phyloP scores from a whole-genome alignment of 2,329 filamentous ascomycete genomes.

The Neonectria sp. region DNA sequence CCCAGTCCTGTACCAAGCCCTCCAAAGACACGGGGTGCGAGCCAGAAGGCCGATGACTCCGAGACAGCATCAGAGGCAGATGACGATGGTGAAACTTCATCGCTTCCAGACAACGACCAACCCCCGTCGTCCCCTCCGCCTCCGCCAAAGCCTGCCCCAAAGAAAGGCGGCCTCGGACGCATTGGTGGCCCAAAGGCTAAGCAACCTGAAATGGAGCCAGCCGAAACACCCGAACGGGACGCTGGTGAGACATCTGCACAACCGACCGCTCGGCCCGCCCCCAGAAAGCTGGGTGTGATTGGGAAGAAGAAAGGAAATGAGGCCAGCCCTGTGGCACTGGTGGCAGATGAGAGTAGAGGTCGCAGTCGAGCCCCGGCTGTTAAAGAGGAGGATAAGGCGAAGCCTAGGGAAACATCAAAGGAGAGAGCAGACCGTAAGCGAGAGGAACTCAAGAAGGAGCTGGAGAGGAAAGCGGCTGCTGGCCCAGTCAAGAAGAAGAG shows the following conservation, averaged over 20 bases:
- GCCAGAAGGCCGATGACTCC: constrained; percentile 46
- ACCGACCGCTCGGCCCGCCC: constrained; percentile 26
- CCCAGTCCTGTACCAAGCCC: constrained; percentile 30
- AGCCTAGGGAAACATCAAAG: constrained; percentile 59
- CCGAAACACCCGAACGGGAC: constrained; percentile 24
- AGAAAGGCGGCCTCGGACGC: constrained; percentile 53
- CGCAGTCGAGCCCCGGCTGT: constrained; percentile 36
- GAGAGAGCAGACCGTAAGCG: constrained; percentile 66
- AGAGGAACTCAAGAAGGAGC: constrained; percentile 65
- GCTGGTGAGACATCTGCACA: constrained; percentile 16
- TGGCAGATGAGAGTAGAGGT: constrained; percentile 38
- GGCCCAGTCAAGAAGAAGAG: constrained; percentile 71
- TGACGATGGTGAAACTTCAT: constrained; percentile 49
- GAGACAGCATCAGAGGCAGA: constrained; percentile 64
- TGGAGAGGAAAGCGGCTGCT: constrained; percentile 64
- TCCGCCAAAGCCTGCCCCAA: constrained; percentile 43
- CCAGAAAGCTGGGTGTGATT: constrained; percentile 54
- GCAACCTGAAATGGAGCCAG: constrained; percentile 27
- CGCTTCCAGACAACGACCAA: constrained; percentile 35
- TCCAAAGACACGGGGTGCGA: constrained; percentile 13
- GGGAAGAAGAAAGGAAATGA: constrained; percentile 47
- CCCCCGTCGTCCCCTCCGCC: constrained; percentile 38
- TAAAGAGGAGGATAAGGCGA: constrained; percentile 46
- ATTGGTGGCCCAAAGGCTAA: constrained; percentile 56
- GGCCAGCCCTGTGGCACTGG: constrained; percentile 13